Percentiles rank a stretch among this genome's conserved stretches.
Evolutionary conservation across 2,329 filamentous ascomycete species (phyloP).

Genomic region (Fusarium floridanum): DNA sequence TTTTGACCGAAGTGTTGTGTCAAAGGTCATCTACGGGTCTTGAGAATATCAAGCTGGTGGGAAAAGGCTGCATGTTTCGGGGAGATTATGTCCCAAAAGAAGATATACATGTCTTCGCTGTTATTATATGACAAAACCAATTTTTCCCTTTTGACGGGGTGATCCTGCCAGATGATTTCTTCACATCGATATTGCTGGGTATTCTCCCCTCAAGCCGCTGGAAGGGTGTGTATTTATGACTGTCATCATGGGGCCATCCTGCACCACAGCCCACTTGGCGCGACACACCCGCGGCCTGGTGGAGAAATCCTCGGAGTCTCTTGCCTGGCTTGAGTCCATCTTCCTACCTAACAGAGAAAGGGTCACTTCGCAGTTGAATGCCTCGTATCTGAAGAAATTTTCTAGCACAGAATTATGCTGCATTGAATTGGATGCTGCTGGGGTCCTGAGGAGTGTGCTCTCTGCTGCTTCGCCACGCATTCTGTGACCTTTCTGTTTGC

Average conservation of each 20-base stretch:
- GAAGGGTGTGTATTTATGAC: not conserved
- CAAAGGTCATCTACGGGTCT: not conserved
- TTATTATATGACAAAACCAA: too few species aligned
- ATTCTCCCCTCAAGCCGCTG: not conserved
- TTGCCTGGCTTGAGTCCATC: not conserved
- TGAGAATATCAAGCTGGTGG: not conserved
- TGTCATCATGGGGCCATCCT: not conserved
- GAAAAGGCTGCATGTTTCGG: too few species aligned
- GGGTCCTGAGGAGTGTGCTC: not conserved
- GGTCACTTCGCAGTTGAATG: not conserved
- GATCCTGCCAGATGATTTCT: too few species aligned
- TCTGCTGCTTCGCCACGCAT: not conserved
- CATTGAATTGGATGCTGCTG: not conserved
- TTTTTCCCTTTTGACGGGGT: not conserved
- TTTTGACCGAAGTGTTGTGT: not conserved
- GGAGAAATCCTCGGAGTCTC: constrained; percentile 3
- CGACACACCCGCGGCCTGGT: too few species aligned
- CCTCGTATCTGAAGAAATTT: not conserved
- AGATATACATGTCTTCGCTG: too few species aligned
- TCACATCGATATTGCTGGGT: not conserved
- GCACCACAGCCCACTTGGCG: not conserved
- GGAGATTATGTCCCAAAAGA: too few species aligned
- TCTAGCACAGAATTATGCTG: not conserved
- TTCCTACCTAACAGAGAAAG: too few species aligned
- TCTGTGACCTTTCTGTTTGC: too few species aligned